Conservation (phyloP, 2,329 filamentous ascomycete species). For the Chrysosporium queenslandicum region DNA sequence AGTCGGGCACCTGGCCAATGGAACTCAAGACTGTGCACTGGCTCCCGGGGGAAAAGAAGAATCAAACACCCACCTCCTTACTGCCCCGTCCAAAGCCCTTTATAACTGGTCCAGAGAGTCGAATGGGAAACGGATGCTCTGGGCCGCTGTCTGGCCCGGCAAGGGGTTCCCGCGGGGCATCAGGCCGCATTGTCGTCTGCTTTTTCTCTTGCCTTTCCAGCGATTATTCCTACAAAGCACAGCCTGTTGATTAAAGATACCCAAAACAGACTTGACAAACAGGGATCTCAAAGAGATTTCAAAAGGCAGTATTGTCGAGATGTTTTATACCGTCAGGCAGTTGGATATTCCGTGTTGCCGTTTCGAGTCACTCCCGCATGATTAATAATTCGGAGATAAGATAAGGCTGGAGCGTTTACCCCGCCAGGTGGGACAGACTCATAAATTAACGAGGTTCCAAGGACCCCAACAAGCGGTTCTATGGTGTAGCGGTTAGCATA, state of each 20-base stretch:
- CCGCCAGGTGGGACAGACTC: too few relatives aligned
- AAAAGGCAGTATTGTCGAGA: too few relatives aligned
- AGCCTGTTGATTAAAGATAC: too few relatives aligned
- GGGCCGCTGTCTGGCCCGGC: constrained; percentile 67
- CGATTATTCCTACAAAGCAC: too few relatives aligned
- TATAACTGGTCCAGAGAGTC: constrained; percentile 76
- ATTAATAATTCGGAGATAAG: not conserved
- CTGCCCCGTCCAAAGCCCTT: constrained; percentile 89
- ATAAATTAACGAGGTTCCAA: not conserved
- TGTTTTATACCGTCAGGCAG: too few relatives aligned
- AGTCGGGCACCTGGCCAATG: not conserved
- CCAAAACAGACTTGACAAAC: too few relatives aligned
- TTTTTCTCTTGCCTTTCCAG: too few relatives aligned
- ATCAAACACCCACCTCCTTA: constrained; percentile 56
- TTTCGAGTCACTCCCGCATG: too few relatives aligned
- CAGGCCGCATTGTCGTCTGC: constrained; percentile 35
- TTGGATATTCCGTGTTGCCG: too few relatives aligned
- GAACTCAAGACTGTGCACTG: too few relatives aligned
- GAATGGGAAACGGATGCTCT: constrained; percentile 67
- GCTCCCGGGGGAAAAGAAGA: not conserved
- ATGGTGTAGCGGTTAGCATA: constrained; percentile 12
- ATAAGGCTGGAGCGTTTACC: not conserved
- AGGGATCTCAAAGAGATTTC: too few relatives aligned
- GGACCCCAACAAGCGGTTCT: not conserved
- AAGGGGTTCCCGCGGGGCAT: constrained; percentile 54